Evolutionary conservation across 768 basidiomycete genomes (phyloP).

Genomic region (Pleurotus citrinopileatus): DNA sequence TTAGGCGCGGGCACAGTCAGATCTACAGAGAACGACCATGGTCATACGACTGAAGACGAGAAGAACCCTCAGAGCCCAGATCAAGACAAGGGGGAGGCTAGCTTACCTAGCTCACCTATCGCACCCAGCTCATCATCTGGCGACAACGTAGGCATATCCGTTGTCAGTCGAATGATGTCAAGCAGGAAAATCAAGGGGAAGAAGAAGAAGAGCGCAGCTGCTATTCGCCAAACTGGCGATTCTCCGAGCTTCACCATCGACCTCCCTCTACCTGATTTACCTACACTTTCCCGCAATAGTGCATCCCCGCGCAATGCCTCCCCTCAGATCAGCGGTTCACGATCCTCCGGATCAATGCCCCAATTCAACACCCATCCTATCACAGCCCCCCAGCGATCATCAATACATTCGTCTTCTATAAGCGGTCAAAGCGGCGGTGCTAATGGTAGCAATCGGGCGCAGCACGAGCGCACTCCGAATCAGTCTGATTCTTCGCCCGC

Average conservation of each 20-base stretch:
- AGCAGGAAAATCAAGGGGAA: constrained; percentile 32
- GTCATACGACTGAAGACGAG: constrained; percentile 1
- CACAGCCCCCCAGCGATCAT: neutral
- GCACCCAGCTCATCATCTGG: neutral
- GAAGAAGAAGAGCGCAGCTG: constrained; percentile 23
- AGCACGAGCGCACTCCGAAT: neutral
- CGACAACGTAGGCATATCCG: constrained; percentile 2
- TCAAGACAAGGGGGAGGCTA: constrained; percentile 3
- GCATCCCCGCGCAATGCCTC: constrained; percentile 12
- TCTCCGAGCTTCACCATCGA: constrained; percentile 33
- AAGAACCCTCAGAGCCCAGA: constrained; percentile 1
- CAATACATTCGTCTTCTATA: neutral
- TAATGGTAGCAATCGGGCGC: constrained; percentile 6
- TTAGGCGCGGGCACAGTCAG: constrained; percentile 3
- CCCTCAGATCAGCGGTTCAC: constrained; percentile 3
- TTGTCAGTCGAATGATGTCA: constrained; percentile 1
- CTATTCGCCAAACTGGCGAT: constrained; percentile 31
- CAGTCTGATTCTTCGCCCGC: constrained; percentile 9
- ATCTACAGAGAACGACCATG: constrained; percentile 1
- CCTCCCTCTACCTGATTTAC: constrained; percentile 26
- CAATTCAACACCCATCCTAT: neutral
- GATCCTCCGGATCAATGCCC: constrained; percentile 9
- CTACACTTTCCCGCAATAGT: constrained; percentile 21
- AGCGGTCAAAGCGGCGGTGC: constrained; percentile 6
- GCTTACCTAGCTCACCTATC: neutral